Percentiles rank a stretch among this genome's conserved stretches.
Evolutionary conservation across 2,329 filamentous ascomycete species (phyloP).

Genomic region (Xylaria sp.): DNA sequence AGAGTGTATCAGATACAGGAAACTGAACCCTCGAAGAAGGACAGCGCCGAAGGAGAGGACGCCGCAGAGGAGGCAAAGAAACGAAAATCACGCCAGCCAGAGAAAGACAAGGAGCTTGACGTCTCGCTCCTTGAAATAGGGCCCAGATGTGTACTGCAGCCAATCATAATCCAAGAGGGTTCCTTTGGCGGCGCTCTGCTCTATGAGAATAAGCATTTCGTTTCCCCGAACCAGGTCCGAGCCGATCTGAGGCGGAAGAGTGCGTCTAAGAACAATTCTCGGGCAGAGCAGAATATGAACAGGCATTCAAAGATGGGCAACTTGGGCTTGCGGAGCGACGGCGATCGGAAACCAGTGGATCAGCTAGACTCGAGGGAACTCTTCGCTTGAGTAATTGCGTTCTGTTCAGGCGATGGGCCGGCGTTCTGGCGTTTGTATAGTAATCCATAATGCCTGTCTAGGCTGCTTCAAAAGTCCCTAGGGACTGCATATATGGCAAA

Average conservation of each 20-base stretch:
- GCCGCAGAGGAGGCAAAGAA: conserved; percentile 46
- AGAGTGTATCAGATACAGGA: conserved; percentile 84
- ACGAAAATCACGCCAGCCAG: conserved; percentile 55
- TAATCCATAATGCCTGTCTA: conserved; percentile 16
- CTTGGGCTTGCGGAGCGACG: conserved; percentile 77
- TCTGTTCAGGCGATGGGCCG: conserved; percentile 31
- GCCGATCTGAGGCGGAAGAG: conserved; percentile 81
- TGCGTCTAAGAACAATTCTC: conserved; percentile 79
- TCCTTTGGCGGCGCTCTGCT: conserved; percentile 94
- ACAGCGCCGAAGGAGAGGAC: conserved; percentile 74
- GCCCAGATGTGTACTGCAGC: conserved; percentile 90
- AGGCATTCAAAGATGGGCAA: conserved; percentile 78
- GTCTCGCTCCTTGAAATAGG: conserved; percentile 84
- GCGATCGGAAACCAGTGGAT: conserved; percentile 70
- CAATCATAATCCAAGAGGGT: conserved; percentile 91
- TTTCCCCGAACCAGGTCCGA: conserved; percentile 94
- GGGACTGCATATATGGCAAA: conserved; percentile 7
- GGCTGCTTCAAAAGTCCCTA: conserved; percentile 4
- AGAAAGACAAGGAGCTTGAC: conserved; percentile 71
- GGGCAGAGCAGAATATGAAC: conserved; percentile 79
- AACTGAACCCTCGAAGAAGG: conserved; percentile 30
- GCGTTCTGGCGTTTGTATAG: conserved; percentile 44
- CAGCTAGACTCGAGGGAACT: conserved; percentile 80
- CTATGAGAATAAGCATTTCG: conserved; percentile 98
- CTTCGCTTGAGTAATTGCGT: conserved; percentile 69